Evolutionary conservation across 306 rosid genomes (phyloP), one percentile per base, ranked within the genome.

Genomic region (Prunus campanulata): DNA sequence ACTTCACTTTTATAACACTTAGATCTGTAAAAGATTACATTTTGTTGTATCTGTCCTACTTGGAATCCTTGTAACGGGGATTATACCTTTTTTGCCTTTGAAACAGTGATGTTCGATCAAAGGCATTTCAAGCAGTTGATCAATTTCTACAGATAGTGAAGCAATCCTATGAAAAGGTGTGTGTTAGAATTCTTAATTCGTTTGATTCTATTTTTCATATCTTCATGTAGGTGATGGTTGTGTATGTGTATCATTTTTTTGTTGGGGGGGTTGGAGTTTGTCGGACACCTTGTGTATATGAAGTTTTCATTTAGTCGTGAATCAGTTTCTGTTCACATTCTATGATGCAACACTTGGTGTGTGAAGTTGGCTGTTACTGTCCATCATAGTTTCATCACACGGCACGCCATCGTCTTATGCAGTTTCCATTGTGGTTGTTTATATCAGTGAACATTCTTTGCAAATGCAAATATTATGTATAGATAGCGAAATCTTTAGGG

Each of bases 91-190:
- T 81, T 15, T 64, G 72, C 39, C 44, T 77, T 83, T 60, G 75
- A 76, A 85, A 79, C 87, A 95, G 97, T 74, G 99, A 95, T 85
- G 98, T 95, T 81, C 91, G 96, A 27, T 80, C 87, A 6, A 95
- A 91, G 85, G 96, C 97, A 78, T 92, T 95, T 87, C 97, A 95
- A 89, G 96, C 97, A 25, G 91, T 91, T 81, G 99, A 92, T 83
- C 98, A 95, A 68, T 95, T 95, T 90, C 74, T 95, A 85, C 96
- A 79, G 80, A 82, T 91, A 60, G 84, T 89, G 76, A 96, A 91
- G 87, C 97, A 92, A 67, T 76, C 86, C 81, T 83, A 92, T 54
- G 97, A 96, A 55, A 95, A 91, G 99, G 99, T 96, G 83, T 61
- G 71, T 73, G 76, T 18, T n/a, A 60, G 32, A 82, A 68, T 48